These are phyloP conservation scores for Sporisorium iseilematis-ciliati DNA, from an alignment of 1,284 basidiomycete genomes.

Conservation along the genomic window DNA sequence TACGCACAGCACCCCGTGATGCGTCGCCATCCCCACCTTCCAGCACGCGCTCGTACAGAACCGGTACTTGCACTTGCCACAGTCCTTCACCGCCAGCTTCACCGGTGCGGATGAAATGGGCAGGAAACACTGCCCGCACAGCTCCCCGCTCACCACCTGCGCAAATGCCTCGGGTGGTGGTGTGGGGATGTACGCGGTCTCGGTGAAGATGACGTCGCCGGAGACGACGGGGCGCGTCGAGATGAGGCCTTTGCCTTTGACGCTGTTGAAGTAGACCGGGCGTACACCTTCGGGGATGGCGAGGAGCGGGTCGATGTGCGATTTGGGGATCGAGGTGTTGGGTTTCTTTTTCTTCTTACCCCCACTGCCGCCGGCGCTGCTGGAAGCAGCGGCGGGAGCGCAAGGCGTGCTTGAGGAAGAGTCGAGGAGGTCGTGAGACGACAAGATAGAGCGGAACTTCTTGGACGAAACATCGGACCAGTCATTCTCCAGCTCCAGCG, in stretches of 20 bases:
- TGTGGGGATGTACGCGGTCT: slow-evolving; percentile 73
- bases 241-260: slow-evolving; percentile 86
- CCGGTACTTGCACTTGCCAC: slow-evolving; percentile 71
- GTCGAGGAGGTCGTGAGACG: too few species aligned
- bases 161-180: slow-evolving; percentile 55
- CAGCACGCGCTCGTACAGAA: slow-evolving; percentile 86
- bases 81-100: slow-evolving; percentile 66
- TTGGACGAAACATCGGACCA: slow-evolving; percentile 50
- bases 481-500: slow-evolving; percentile 51
- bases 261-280: slow-evolving; percentile 78
- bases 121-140: slow-evolving; percentile 62
- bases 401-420: slow-evolving; percentile 20
- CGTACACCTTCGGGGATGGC: slow-evolving; percentile 71
- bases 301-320: slow-evolving; percentile 52
- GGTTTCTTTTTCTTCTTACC: slow-evolving; percentile 53
- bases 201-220: slow-evolving; percentile 84
- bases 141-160: slow-evolving; percentile 41
- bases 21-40: slow-evolving; percentile 74
- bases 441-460: slow-evolving; percentile 35
- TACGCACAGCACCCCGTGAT: slow-evolving; percentile 81
- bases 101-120: slow-evolving; percentile 60
- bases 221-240: slow-evolving; percentile 77
- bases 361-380: not conserved
- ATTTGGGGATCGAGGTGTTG: slow-evolving; percentile 39
- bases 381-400: not conserved